A percentile compares a stretch with the other conserved stretches of the same genome.
Evolutionary conservation across 169 alveolate species (phyloP).

Genomic region (Fabrea salina): DNA sequence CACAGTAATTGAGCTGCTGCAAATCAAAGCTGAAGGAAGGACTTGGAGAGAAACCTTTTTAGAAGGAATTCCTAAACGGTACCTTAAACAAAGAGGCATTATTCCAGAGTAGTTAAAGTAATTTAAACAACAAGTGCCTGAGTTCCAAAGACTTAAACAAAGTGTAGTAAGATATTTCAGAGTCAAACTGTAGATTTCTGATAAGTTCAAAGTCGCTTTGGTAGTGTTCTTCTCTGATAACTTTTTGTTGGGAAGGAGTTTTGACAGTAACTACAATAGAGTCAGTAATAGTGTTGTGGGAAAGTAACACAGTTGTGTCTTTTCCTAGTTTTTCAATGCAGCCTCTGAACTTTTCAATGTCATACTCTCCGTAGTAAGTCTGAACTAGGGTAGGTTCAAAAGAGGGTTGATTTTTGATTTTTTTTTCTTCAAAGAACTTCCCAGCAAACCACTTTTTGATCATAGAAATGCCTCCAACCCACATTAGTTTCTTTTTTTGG

Average conservation of each 20-base stretch:
- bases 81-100: neutral
- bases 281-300: neutral
- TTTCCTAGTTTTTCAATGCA: neutral
- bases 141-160: too few species aligned
- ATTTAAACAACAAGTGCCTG: too few species aligned
- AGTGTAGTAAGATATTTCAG: neutral
- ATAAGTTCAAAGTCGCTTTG: neutral
- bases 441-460: neutral
- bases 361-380: neutral
- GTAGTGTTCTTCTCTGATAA: neutral
- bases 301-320: neutral
- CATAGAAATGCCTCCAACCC: neutral
- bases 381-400: neutral
- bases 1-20: slow-evolving; percentile 26
- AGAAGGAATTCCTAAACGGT: neutral
- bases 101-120: too few species aligned
- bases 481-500: neutral
- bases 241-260: neutral
- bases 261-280: neutral
- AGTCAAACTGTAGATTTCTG: neutral
- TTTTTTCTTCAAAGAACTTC: neutral
- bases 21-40: neutral
- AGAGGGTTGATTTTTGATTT: neutral
- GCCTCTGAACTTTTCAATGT: neutral
- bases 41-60: slow-evolving; percentile 5